These are phyloP conservation scores for Tribonema minus DNA, from an alignment of 108 stramenopile genomes.

Conservation along the genomic window DNA sequence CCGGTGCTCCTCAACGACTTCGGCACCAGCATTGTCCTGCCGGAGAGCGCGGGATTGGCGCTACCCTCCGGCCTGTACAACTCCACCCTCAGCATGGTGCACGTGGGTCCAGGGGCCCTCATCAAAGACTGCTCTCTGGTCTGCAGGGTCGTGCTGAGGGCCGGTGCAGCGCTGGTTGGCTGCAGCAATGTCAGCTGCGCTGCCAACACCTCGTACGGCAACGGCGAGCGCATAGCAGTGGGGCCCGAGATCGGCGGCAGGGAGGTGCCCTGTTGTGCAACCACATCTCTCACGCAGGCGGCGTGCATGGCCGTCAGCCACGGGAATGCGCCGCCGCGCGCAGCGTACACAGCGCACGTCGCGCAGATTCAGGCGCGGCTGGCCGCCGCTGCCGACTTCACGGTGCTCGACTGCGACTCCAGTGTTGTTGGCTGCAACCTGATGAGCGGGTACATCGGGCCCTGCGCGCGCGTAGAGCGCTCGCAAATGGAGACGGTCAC, in stretches of 20 bases:
- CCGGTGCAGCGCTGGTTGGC: conserved; percentile 12
- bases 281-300: conserved; percentile 11
- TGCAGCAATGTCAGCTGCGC: conserved; percentile 13
- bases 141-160: neutral
- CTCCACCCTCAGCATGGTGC: conserved; percentile 19
- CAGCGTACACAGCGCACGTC: conserved; percentile 1
- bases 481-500: conserved; percentile 13
- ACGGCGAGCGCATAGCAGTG: conserved; percentile 4
- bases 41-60: too few relatives aligned
- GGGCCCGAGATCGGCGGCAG: conserved; percentile 21
- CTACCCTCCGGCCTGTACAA: conserved; percentile 36
- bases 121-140: conserved; percentile 5
- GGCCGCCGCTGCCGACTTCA: too few relatives aligned
- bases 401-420: neutral
- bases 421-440: neutral
- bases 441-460: neutral
- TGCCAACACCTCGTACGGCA: conserved; percentile 2
- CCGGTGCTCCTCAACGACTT: too few relatives aligned
- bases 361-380: too few relatives aligned
- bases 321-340: neutral
- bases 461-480: neutral
- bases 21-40: too few relatives aligned
- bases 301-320: neutral
- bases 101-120: conserved; percentile 24
- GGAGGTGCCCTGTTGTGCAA: conserved; percentile 9